Conservation (phyloP, 768 basidiomycete genomes). For the Phlegmacium glaucopus region DNA sequence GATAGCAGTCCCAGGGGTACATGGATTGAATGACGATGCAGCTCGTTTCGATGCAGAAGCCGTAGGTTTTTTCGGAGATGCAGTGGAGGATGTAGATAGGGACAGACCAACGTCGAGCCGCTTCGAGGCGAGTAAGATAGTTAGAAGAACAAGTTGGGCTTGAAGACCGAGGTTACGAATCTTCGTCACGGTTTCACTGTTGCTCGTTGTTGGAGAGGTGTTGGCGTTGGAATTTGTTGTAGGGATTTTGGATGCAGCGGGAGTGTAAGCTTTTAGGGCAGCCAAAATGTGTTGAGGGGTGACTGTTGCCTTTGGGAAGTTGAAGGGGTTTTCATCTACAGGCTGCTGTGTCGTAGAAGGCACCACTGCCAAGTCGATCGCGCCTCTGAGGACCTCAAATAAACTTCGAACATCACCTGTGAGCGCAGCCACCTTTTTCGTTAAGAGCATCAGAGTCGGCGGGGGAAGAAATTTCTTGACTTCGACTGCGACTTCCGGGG, state of each 20-base stretch:
- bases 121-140: slow-evolving; percentile 59
- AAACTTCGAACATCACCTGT: slow-evolving; percentile 82
- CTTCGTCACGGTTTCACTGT: slow-evolving; percentile 64
- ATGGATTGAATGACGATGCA: slow-evolving; percentile 27
- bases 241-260: slow-evolving; percentile 26
- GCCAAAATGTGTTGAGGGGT: slow-evolving; percentile 67
- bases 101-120: slow-evolving; percentile 57
- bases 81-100: slow-evolving; percentile 36
- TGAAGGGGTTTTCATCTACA: slow-evolving; percentile 31
- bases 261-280: slow-evolving; percentile 71
- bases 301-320: slow-evolving; percentile 40
- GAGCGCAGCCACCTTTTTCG: slow-evolving; percentile 76
- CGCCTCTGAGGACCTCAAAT: slow-evolving; percentile 76
- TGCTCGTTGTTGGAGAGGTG: slow-evolving; percentile 25
- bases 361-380: slow-evolving; percentile 67
- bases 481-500: slow-evolving; percentile 26
- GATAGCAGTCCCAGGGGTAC: slow-evolving; percentile 22
- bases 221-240: slow-evolving; percentile 4
- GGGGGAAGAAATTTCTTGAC: slow-evolving; percentile 57
- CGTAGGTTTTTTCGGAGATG: slow-evolving; percentile 33
- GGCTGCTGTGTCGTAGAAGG: slow-evolving; percentile 13
- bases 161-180: slow-evolving; percentile 71
- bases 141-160: slow-evolving; percentile 65
- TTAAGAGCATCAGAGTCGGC: slow-evolving; percentile 63
- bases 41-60: slow-evolving; percentile 54